Conservation (phyloP, 192 early-diverging fungal genomes). For the Backusella australiensis region DNA sequence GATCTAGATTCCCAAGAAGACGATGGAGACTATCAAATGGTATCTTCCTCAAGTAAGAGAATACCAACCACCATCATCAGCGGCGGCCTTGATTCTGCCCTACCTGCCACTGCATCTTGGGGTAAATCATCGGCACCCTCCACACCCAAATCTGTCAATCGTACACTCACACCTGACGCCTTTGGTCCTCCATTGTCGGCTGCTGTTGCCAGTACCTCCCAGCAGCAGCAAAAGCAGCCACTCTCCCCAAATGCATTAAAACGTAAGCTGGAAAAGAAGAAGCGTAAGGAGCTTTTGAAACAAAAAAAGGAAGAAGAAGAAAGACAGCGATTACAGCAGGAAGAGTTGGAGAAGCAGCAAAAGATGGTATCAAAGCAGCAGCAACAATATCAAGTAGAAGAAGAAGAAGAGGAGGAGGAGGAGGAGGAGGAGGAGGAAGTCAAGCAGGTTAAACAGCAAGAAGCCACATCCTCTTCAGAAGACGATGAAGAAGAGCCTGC, state of each 20-base stretch:
- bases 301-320: not conserved
- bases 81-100: slow-evolving; percentile 32
- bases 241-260: slow-evolving; percentile 11
- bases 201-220: slow-evolving; percentile 23
- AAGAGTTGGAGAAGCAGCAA: not conserved
- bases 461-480: not conserved
- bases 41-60: not conserved
- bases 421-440: not conserved
- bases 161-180: slow-evolving; percentile 15
- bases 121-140: slow-evolving; percentile 40
- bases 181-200: slow-evolving; percentile 37
- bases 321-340: not conserved
- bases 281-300: slow-evolving; percentile 20
- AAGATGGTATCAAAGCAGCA: not conserved
- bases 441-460: no score
- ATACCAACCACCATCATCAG: not conserved
- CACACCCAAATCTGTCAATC: slow-evolving; percentile 27
- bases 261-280: slow-evolving; percentile 28
- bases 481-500: not conserved
- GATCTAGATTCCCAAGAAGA: not conserved
- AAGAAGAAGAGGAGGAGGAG: not conserved
- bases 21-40: not conserved
- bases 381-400: not conserved
- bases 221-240: slow-evolving; percentile 23
- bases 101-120: slow-evolving; percentile 63